Base-by-base conservation (phyloP, 2,329 filamentous ascomycete genomes). In the Fusarium virguliforme region DNA sequence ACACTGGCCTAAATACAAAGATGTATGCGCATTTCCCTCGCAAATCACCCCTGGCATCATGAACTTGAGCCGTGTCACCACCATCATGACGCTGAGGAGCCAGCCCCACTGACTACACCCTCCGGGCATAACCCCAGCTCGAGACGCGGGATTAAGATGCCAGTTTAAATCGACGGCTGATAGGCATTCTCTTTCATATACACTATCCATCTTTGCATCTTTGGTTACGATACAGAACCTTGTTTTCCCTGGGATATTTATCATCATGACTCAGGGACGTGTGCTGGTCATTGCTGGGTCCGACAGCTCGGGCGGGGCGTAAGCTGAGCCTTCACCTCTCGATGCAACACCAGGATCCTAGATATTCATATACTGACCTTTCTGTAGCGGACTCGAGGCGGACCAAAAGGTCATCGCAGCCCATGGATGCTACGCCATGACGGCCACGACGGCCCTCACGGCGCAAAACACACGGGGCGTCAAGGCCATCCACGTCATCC, bases 361-460 rank as follows among this genome's bases (percentile, higher is more conserved):
- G 3, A 53, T 24, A 51, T 6, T 9, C 4, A 10, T 7, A 6
- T 35, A 32, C 60, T 69, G 37, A 68, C 26, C 0, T 6, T 6
- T 8, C 12, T 26, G 37, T 76, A 97, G 95, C 62, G 96, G 95
- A 57, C 89, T 99, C 35, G 95, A 99, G 81, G 96, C 95, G 40
- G 95, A 98, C 79, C 95, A 98, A 79, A 97, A 97, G 80, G 94
- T 97, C 67, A 92, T 97, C 67, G 92, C 94, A 48, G 94, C 93
- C 18, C 94, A 98, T 87, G 91, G 92, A 65, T 96, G 93, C 83
- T 98, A 98, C 85, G 94, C 94, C 65, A 97, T 98, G 90, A 98
- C 95, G 56, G 94, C 95, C 24, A 98, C 95, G 9, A 97, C 95
- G 13, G 95, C 95, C 22, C 84, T 99, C 77, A 99, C 96, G n/a